These are phyloP conservation scores for Saussurea involucrata DNA, from an alignment of 129 eudicot species.

Conservation along the genomic window DNA sequence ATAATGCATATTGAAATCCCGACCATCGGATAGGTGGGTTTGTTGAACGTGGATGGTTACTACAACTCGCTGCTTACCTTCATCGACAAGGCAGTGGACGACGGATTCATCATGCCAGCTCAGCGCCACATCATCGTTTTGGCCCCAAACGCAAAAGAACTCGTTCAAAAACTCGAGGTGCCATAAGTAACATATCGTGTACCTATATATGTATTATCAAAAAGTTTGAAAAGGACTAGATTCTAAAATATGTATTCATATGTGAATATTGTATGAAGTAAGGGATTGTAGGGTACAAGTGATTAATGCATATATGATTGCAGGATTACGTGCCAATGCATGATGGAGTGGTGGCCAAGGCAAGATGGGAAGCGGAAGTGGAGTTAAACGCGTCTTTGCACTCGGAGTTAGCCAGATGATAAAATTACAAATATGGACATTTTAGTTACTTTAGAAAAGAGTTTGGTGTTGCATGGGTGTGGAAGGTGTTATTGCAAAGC, in stretches of 20 bases:
- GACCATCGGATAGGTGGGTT: constrained; percentile 44
- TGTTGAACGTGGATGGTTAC: constrained; percentile 62
- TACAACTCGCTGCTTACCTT: constrained; percentile 49
- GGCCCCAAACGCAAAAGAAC: constrained; percentile 44
- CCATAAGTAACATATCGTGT: no score
- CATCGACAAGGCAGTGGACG: constrained; percentile 66
- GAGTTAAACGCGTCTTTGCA: constrained; percentile 55
- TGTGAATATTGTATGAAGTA: not conserved
- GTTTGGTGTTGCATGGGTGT: no score
- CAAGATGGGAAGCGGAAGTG: constrained; percentile 68
- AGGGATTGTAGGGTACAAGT: constrained; percentile 6
- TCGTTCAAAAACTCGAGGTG: constrained; percentile 63
- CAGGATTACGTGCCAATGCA: constrained; percentile 68
- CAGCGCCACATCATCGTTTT: constrained; percentile 60
- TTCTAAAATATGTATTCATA: not conserved
- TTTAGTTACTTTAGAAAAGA: not conserved
- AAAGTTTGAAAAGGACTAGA: not conserved
- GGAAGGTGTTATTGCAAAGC: no score
- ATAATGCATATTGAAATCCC: not conserved
- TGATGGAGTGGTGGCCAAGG: constrained; percentile 54
- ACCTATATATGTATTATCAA: not conserved
- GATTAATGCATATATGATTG: constrained; percentile 6
- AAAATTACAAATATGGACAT: constrained; percentile 14
- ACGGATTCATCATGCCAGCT: constrained; percentile 56
- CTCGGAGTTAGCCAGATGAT: constrained; percentile 38